Percentiles rank a stretch among this genome's conserved stretches.
These are phyloP conservation scores for Sugiyamaella novakii DNA, from an alignment of 1,139 yeast species.

Conservation along the genomic window DNA sequence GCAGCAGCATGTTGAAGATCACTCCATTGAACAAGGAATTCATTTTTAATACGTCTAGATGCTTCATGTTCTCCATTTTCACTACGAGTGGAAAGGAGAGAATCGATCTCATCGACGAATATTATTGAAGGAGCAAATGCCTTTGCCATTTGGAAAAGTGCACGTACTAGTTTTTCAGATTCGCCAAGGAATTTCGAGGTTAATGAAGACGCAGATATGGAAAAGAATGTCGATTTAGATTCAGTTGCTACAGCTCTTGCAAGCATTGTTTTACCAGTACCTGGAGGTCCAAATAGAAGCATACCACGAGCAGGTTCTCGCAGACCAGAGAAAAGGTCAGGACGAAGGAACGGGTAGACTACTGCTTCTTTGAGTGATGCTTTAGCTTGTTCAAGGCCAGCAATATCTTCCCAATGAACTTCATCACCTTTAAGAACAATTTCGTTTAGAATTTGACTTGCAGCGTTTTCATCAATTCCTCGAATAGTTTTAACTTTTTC, in stretches of 20 bases:
- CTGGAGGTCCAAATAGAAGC: conserved; percentile 97
- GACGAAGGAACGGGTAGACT: conserved; percentile 91
- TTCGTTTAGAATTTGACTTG: conserved; percentile 84
- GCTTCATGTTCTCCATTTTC: conserved; percentile 91
- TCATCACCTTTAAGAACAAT: conserved; percentile 94
- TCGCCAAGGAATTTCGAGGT: conserved; percentile 90
- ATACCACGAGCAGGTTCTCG: conserved; percentile 97
- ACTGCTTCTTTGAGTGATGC: conserved; percentile 92
- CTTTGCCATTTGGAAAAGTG: conserved; percentile 81
- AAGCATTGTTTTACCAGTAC: conserved; percentile 97
- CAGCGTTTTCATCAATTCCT: conserved; percentile 65
- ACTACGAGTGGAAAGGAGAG: conserved; percentile 77
- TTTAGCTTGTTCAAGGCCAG: conserved; percentile 90
- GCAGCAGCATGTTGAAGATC: conserved; percentile 93
- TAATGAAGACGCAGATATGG: conserved; percentile 87
- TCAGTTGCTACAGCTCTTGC: conserved; percentile 98
- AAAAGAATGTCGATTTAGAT: conserved; percentile 89
- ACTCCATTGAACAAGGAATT: conserved; percentile 94
- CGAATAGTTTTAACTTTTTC: conserved; percentile 41
- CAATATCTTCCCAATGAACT: conserved; percentile 96
- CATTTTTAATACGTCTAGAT: conserved; percentile 87
- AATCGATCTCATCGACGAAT: conserved; percentile 95
- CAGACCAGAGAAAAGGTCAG: conserved; percentile 87
- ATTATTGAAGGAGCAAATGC: conserved; percentile 91
- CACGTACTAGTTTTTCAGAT: conserved; percentile 89